A percentile compares a stretch with the other conserved stretches of the same genome.
phyloP scores from a whole-genome alignment of 495 filamentous ascomycete genomes.

The Zalerion maritima region DNA sequence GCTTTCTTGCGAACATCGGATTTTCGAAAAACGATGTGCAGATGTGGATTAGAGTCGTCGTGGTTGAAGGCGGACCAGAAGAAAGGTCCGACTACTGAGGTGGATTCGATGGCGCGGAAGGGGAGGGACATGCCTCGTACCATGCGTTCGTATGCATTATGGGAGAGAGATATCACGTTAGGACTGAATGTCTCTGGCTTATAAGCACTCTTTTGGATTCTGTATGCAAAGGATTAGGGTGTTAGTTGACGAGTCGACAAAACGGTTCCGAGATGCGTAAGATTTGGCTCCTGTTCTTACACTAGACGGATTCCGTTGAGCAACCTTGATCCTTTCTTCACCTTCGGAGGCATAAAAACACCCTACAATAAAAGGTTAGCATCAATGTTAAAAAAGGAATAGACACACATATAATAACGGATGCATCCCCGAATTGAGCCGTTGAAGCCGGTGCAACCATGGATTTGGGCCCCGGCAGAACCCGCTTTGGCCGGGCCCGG shows the following conservation, averaged over 20 bases:
- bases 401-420: not conserved
- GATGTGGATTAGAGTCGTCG: slow-evolving; percentile 33
- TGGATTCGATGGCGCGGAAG: slow-evolving; percentile 34
- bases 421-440: too few species aligned
- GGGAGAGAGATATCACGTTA: slow-evolving; percentile 26
- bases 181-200: slow-evolving; percentile 37
- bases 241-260: not conserved
- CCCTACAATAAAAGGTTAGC: slow-evolving; percentile 19
- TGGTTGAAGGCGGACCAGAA: slow-evolving; percentile 41
- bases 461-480: slow-evolving; percentile 1
- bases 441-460: too few species aligned
- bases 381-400: not conserved
- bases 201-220: slow-evolving; percentile 35
- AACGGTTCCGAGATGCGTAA: too few species aligned
- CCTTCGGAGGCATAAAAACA: slow-evolving; percentile 27
- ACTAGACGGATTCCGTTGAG: slow-evolving; percentile 32
- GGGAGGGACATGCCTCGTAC: slow-evolving; percentile 30
- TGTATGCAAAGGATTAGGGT: slow-evolving; percentile 9
- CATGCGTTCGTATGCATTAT: slow-evolving; percentile 26
- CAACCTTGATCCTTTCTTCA: slow-evolving; percentile 25
- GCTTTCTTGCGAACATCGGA: slow-evolving; percentile 43
- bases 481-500: too few species aligned
- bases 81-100: slow-evolving; percentile 37
- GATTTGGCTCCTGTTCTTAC: slow-evolving; percentile 21
- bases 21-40: slow-evolving; percentile 42